Conservation (phyloP, 2,329 filamentous ascomycete genomes). For the Parasarocladium wereldwijsianum region DNA sequence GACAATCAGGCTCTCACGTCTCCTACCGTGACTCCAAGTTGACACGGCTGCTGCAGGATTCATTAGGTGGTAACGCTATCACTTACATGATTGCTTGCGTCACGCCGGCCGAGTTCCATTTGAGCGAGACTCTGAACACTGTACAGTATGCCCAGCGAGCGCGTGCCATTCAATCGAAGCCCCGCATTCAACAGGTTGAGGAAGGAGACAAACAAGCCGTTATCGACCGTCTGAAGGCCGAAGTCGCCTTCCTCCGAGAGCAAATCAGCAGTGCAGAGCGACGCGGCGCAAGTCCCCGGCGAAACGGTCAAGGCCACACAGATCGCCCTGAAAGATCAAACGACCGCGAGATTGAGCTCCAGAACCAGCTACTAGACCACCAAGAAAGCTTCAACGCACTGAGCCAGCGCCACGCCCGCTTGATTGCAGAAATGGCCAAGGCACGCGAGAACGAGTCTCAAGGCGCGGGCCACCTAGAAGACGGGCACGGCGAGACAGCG, state of each 20-base stretch:
- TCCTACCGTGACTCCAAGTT: slow-evolving; percentile 98
- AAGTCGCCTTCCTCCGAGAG: slow-evolving; percentile 84
- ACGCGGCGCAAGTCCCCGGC: slow-evolving; percentile 39
- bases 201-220: slow-evolving; percentile 88
- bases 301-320: slow-evolving; percentile 35
- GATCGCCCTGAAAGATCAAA: slow-evolving; percentile 67
- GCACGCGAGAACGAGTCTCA: slow-evolving; percentile 56
- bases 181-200: slow-evolving; percentile 85
- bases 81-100: slow-evolving; percentile 99
- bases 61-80: slow-evolving; percentile 88
- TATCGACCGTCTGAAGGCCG: slow-evolving; percentile 85
- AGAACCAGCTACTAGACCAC: slow-evolving; percentile 81
- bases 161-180: slow-evolving; percentile 93
- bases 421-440: slow-evolving; percentile 86
- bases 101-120: slow-evolving; percentile 88
- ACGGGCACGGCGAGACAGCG: slow-evolving; percentile 57
- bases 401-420: slow-evolving; percentile 83
- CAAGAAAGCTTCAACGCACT: slow-evolving; percentile 92
- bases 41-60: slow-evolving; percentile 89
- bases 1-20: slow-evolving; percentile 74
- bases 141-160: slow-evolving; percentile 95
- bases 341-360: slow-evolving; percentile 76
- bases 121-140: slow-evolving; percentile 95
- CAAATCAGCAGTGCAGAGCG: slow-evolving; percentile 75
- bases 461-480: slow-evolving; percentile 40